Percentiles rank a stretch among this genome's conserved stretches.
These are phyloP conservation scores for Ottelia alismoides DNA, from an alignment of 106 monocot species.

Conservation along the genomic window DNA sequence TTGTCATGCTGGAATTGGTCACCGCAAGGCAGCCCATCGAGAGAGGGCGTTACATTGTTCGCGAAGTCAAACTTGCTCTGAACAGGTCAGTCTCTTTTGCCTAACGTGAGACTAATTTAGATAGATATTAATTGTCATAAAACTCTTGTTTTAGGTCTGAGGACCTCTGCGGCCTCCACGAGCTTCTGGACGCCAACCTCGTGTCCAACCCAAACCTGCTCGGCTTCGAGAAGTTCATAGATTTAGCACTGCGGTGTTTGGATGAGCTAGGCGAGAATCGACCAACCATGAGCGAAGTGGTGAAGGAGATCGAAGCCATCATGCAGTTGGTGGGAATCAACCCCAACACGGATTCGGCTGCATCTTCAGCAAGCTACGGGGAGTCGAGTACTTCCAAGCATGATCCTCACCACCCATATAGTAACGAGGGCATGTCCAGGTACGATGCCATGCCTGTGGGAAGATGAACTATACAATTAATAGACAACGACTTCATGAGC, in stretches of 20 bases:
- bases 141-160: too few species aligned
- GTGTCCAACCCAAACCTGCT: constrained; percentile 3
- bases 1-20: constrained; percentile 50
- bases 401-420: constrained; percentile 22
- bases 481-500: too few species aligned
- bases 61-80: constrained; percentile 31
- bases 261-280: constrained; percentile 28
- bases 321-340: constrained; percentile 37
- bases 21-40: constrained; percentile 57
- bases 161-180: constrained; percentile 37
- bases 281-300: constrained; percentile 47
- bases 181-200: constrained; percentile 42
- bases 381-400: constrained; percentile 4
- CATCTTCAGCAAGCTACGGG: constrained; percentile 27
- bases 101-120: too few species aligned
- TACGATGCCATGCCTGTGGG: too few species aligned
- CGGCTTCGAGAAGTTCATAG: constrained; percentile 37
- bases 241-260: constrained; percentile 51
- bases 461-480: too few species aligned
- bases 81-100: too few species aligned
- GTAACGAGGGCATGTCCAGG: constrained; percentile 10
- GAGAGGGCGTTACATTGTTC: constrained; percentile 40
- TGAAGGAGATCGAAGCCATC: constrained; percentile 58
- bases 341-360: constrained; percentile 17
- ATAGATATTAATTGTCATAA: too few species aligned